Evolutionary conservation across 176 grass and related monocot species (phyloP), one percentile per base, ranked within the genome.

Genomic region (Musa troglodytarum): DNA sequence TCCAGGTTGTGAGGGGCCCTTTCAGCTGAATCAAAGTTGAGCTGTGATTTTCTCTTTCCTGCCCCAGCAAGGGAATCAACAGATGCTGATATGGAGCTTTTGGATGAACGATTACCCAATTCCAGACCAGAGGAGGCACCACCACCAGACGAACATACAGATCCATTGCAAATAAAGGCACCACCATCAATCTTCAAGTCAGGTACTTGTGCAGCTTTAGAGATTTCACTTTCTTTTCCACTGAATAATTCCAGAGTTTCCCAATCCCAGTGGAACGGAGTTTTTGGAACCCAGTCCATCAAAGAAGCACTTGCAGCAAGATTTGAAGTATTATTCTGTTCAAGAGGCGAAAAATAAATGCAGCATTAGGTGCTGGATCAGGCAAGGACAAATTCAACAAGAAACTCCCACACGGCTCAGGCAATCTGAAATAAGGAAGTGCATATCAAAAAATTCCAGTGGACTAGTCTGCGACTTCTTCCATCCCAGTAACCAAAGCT

Each of bases 71-170:
- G 10, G 11, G 26, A 67, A 67, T 82, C 88, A 4, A 77, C 52
- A 0, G 85, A 85, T 1, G 73, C 72, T 0, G 73, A 89, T 34
- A 87, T 19, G 29, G 88, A 85, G 49, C 82, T 90, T 85, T 79
- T 90, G 24, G 85, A 82, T 49, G 85, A 90, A 54, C 76, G 71
- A 74, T 87, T 82, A 12, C 85, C 79, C 73, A 84, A 69, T 68
- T 85, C 82, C 1, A 73, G 84, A 70, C 76, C 78, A 64, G 88
- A 90, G 61, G 88, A 82, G 79, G 84, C 72, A 65, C 76, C 83
- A 25, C 82, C 75, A 8, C 76, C 77, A 52, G 82, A 82, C 53
- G 65, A 43, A 67, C 14, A 67, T 67, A 67, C 24, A 34, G 34
- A 34, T 34, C 34, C 3, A 34, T 34, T 34, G 34, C 34, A 34